These are phyloP conservation scores for Rhodomyrtus tomentosa DNA, from an alignment of 345 rosid genomes.

Conservation along the genomic window DNA sequence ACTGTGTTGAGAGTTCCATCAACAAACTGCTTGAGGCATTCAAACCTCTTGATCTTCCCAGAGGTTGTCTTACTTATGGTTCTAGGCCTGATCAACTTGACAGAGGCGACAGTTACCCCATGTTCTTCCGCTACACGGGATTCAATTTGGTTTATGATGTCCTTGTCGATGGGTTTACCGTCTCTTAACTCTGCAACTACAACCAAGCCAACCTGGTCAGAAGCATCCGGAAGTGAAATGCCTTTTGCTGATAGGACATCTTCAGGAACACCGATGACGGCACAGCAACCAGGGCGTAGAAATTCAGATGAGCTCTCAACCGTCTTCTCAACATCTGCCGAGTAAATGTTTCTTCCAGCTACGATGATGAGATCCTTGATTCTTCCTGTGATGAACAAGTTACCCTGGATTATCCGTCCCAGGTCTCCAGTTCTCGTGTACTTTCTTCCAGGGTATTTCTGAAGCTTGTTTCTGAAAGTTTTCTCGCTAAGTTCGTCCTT, in stretches of 20 bases:
- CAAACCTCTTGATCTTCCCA: constrained; percentile 69
- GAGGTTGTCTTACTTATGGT: constrained; percentile 61
- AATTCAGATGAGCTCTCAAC: constrained; percentile 48
- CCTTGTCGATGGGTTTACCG: constrained; percentile 27
- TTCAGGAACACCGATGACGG: constrained; percentile 62
- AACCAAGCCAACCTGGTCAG: constrained; percentile 56
- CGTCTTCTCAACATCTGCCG: constrained; percentile 57
- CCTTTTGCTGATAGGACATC: constrained; percentile 49
- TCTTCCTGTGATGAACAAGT: constrained; percentile 59
- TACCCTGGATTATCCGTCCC: constrained; percentile 49
- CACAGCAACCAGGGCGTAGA: constrained; percentile 61
- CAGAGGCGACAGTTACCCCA: constrained; percentile 35
- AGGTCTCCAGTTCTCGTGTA: constrained; percentile 58
- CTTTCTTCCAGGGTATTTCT: constrained; percentile 21
- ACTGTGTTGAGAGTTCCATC: constrained; percentile 37
- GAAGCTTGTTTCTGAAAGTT: constrained; percentile 39
- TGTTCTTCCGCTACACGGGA: constrained; percentile 49
- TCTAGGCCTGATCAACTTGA: constrained; percentile 49
- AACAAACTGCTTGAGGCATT: constrained; percentile 45
- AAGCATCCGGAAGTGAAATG: constrained; percentile 35
- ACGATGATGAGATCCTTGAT: constrained; percentile 67
- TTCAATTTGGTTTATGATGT: constrained; percentile 24
- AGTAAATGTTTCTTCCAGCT: constrained; percentile 62
- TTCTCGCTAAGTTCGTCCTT: constrained; percentile 41
- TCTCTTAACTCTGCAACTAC: constrained; percentile 63